phyloP scores from a whole-genome alignment of 768 basidiomycete species.

The Amyloporia xantha region DNA sequence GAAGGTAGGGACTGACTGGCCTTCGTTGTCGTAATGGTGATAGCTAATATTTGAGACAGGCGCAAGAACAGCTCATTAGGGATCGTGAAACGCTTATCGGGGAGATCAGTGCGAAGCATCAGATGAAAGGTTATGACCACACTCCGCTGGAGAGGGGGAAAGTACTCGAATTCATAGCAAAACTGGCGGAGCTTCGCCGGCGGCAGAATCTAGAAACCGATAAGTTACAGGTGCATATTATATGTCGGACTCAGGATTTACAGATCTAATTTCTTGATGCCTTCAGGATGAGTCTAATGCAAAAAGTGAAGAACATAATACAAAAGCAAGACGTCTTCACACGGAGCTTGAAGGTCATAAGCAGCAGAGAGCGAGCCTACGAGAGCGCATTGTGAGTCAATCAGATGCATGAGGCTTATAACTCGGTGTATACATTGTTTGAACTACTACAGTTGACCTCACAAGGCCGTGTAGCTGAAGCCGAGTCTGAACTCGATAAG shows the following conservation, averaged over 20 bases:
- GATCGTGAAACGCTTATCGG: slow-evolving; percentile 73
- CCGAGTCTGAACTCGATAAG: slow-evolving; percentile 52
- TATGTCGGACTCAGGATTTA: not conserved
- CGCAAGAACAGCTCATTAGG: slow-evolving; percentile 60
- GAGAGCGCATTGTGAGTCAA: slow-evolving; percentile 53
- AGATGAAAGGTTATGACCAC: slow-evolving; percentile 69
- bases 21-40: not conserved
- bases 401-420: no score
- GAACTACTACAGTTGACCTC: slow-evolving; percentile 17
- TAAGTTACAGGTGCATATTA: slow-evolving; percentile 50
- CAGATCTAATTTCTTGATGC: not conserved
- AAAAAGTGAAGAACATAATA: slow-evolving; percentile 61
- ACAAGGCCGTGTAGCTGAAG: slow-evolving; percentile 42
- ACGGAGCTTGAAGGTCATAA: slow-evolving; percentile 48
- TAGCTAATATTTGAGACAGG: slow-evolving; percentile 35
- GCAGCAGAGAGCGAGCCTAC: slow-evolving; percentile 43
- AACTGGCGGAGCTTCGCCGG: slow-evolving; percentile 55
- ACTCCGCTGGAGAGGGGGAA: slow-evolving; percentile 66
- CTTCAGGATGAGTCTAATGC: slow-evolving; percentile 46
- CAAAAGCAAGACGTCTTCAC: slow-evolving; percentile 49
- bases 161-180: slow-evolving; percentile 65
- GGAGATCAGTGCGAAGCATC: slow-evolving; percentile 58
- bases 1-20: no score
- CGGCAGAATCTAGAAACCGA: slow-evolving; percentile 61
- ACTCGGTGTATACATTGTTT: not conserved